These are phyloP conservation scores for Phytophthora citrophthora DNA, from an alignment of 352 stramenopile species.

Conservation along the genomic window DNA sequence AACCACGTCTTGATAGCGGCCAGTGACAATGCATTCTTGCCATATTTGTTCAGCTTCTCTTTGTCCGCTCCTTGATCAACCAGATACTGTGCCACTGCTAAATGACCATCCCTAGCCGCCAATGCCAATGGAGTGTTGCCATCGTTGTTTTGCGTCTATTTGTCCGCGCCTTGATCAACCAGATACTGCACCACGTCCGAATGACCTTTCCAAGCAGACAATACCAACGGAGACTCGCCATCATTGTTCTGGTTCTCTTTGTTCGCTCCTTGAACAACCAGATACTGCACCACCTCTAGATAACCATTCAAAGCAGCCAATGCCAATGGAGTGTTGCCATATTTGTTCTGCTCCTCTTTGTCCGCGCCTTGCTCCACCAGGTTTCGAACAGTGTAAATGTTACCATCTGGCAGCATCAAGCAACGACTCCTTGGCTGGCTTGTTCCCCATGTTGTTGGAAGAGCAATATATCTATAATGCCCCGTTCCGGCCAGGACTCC, in stretches of 20 bases:
- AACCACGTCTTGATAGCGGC: too few species aligned
- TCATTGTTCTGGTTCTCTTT: background rate
- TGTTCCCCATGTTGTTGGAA: too few species aligned
- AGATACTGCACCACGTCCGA: background rate
- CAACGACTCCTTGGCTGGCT: background rate
- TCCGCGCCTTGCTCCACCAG: background rate
- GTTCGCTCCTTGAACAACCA: background rate
- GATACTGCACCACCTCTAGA: background rate
- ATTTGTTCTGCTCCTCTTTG: background rate
- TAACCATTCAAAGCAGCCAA: background rate
- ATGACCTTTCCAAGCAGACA: background rate
- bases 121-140: background rate
- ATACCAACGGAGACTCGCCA: background rate
- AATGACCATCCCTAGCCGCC: background rate
- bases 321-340: background rate
- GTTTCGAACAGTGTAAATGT: background rate
- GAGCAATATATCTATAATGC: too few species aligned
- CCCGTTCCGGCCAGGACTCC: too few species aligned
- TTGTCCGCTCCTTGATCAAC: background rate
- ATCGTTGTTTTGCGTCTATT: background rate
- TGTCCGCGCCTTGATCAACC: background rate
- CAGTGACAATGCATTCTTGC: too few species aligned
- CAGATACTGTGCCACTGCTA: background rate
- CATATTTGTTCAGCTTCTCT: too few species aligned
- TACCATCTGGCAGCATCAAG: background rate